phyloP scores from a whole-genome alignment of 345 rosid species.

The Camelina neglecta region DNA sequence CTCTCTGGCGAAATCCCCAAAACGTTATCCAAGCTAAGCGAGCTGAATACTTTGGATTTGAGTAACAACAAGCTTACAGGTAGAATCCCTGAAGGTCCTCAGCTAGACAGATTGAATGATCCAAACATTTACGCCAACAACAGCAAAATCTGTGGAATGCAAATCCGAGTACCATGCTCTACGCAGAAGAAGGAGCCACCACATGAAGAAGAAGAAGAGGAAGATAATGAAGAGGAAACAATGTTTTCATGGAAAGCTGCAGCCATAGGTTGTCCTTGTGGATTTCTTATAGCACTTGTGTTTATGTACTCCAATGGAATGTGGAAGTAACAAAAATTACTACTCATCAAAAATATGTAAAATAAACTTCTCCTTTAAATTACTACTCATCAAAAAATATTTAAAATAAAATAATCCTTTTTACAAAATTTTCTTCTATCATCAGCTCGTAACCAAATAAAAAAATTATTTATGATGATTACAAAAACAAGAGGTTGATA shows the following conservation, averaged over 20 bases:
- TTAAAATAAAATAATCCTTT: no score
- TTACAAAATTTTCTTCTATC: no score
- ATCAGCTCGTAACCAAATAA: no score
- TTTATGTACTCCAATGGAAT: not conserved
- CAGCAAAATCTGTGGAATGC: slow-evolving; percentile 49
- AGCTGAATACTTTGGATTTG: slow-evolving; percentile 37
- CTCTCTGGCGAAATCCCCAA: slow-evolving; percentile 43
- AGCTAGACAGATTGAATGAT: slow-evolving; percentile 47
- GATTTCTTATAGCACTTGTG: slow-evolving; percentile 6
- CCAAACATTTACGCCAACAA: slow-evolving; percentile 48
- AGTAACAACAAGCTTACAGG: slow-evolving; percentile 51
- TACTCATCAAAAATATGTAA: no score
- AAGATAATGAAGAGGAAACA: not conserved
- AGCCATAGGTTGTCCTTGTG: slow-evolving; percentile 41
- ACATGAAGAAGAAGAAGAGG: not conserved
- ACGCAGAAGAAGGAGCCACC: slow-evolving; percentile 3
- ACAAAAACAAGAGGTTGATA: no score
- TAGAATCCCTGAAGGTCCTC: slow-evolving; percentile 46
- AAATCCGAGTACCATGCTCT: slow-evolving; percentile 46
- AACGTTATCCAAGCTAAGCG: slow-evolving; percentile 36
- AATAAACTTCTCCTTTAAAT: no score
- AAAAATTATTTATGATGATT: no score
- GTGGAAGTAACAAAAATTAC: no score
- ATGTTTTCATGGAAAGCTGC: slow-evolving; percentile 48
- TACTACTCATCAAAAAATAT: no score